A percentile compares a stretch with the other conserved stretches of the same genome.
These are phyloP conservation scores for Aspergillus novoparasiticus DNA, from an alignment of 2,329 filamentous ascomycete genomes.

Conservation along the genomic window DNA sequence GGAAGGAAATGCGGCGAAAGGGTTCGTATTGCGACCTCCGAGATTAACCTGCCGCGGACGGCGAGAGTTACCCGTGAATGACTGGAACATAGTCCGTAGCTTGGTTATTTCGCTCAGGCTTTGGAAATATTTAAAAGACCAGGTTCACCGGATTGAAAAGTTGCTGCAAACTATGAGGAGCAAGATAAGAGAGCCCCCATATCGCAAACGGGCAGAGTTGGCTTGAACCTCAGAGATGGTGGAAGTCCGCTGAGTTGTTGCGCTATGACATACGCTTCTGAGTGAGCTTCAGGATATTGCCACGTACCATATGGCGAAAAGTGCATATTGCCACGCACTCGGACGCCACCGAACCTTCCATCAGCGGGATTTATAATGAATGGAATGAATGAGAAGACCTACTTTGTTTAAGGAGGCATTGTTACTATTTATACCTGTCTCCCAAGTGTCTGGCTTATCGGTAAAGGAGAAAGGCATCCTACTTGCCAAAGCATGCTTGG, in stretches of 20 bases:
- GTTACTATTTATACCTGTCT: background rate
- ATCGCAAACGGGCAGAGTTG: slow-evolving; percentile 12
- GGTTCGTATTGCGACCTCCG: slow-evolving; percentile 79
- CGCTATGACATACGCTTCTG: slow-evolving; percentile 1
- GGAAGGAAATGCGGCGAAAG: slow-evolving; percentile 66
- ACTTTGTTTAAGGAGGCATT: background rate
- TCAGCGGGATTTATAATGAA: background rate
- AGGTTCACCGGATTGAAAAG: slow-evolving; percentile 7
- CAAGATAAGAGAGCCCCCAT: slow-evolving; percentile 24
- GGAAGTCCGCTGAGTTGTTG: slow-evolving; percentile 1
- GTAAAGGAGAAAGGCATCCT: background rate
- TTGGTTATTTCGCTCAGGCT: slow-evolving; percentile 16
- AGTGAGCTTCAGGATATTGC: background rate
- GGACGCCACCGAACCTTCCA: background rate
- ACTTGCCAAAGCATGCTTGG: background rate
- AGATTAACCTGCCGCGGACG: slow-evolving; percentile 91
- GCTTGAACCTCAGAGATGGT: slow-evolving; percentile 5
- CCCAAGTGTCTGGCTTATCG: background rate
- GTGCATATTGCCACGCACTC: slow-evolving; percentile 10
- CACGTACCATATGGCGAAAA: background rate
- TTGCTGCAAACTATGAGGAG: slow-evolving; percentile 18
- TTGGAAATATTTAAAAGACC: slow-evolving; percentile 10
- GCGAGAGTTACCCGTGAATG: slow-evolving; percentile 85
- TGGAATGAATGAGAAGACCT: background rate
- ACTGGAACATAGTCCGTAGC: slow-evolving; percentile 72